Evolutionary conservation across 208 protist genomes (phyloP).

Genomic region (Trypanosoma cruzi): DNA sequence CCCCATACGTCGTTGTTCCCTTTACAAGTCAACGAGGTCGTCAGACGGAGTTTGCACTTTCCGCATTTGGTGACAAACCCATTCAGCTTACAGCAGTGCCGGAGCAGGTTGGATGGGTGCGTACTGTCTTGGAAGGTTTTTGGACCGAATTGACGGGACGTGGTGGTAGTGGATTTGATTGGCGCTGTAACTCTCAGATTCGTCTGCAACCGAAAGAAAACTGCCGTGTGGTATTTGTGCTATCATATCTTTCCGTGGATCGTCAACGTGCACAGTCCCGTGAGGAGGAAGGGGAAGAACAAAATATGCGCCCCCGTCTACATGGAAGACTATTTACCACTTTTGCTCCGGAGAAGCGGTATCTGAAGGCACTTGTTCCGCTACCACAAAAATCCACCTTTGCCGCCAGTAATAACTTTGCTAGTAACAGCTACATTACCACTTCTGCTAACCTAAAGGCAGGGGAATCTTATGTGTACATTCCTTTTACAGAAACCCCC

Average conservation of each 20-base stretch:
- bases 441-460: slow-evolving; percentile 65
- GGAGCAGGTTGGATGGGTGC: slow-evolving; percentile 88
- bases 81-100: slow-evolving; percentile 85
- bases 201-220: slow-evolving; percentile 56
- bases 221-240: slow-evolving; percentile 81
- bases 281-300: slow-evolving; percentile 74
- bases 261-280: slow-evolving; percentile 51
- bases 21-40: slow-evolving; percentile 88
- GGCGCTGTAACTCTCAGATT: slow-evolving; percentile 91
- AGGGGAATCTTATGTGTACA: slow-evolving; percentile 79
- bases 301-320: slow-evolving; percentile 75
- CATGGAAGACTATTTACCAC: slow-evolving; percentile 89
- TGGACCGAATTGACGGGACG: slow-evolving; percentile 90
- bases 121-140: slow-evolving; percentile 72
- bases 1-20: slow-evolving; percentile 88
- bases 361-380: slow-evolving; percentile 85
- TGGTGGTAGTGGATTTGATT: slow-evolving; percentile 82
- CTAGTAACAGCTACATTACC: slow-evolving; percentile 90
- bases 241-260: slow-evolving; percentile 87
- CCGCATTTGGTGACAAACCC: slow-evolving; percentile 77
- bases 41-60: slow-evolving; percentile 83
- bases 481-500: slow-evolving; percentile 87
- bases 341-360: slow-evolving; percentile 80
- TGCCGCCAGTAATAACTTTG: slow-evolving; percentile 84
- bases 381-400: slow-evolving; percentile 88